Conservation (phyloP, 768 basidiomycete genomes). For the Mycena vulgaris region DNA sequence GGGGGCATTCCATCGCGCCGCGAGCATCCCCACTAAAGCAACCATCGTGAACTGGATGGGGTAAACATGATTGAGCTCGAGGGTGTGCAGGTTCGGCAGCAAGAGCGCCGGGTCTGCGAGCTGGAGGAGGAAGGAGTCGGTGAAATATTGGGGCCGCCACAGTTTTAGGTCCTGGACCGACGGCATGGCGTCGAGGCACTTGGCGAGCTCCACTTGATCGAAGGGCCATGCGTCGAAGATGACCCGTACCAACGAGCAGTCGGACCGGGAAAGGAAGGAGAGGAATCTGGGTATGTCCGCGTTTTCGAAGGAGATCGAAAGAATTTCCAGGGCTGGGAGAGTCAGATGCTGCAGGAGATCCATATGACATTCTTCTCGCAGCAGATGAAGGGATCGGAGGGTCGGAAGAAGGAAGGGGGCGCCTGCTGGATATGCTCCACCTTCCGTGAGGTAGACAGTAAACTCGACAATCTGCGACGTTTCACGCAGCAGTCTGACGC, state of each 20-base stretch:
- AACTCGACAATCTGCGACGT: slow-evolving; percentile 15
- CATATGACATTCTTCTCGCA: slow-evolving; percentile 23
- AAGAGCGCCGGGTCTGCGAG: slow-evolving; percentile 1
- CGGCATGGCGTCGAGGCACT: slow-evolving; percentile 14
- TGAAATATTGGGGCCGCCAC: slow-evolving; percentile 20
- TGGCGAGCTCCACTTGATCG: not conserved
- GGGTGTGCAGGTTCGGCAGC: slow-evolving; percentile 1
- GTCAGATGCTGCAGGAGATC: slow-evolving; percentile 23
- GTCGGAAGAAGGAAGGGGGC: not conserved
- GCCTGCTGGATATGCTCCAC: not conserved
- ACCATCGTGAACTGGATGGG: slow-evolving; percentile 23
- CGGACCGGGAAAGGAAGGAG: slow-evolving; percentile 15
- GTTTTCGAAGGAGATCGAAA: slow-evolving; percentile 20
- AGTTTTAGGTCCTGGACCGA: slow-evolving; percentile 6
- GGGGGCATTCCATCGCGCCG: slow-evolving; percentile 2
- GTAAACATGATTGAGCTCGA: slow-evolving; percentile 20
- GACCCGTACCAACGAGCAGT: slow-evolving; percentile 4
- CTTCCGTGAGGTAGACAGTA: slow-evolving; percentile 7
- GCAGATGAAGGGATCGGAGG: slow-evolving; percentile 13
- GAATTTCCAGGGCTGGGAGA: slow-evolving; percentile 4
- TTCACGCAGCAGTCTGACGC: slow-evolving; percentile 11
- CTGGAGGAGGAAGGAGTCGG: slow-evolving; percentile 8
- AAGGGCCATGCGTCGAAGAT: slow-evolving; percentile 25
- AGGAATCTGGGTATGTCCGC: slow-evolving; percentile 17
- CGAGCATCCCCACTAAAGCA: slow-evolving; percentile 19